Evolutionary conservation across 768 basidiomycete species (phyloP).

Genomic region (Coprinellus micaceus): DNA sequence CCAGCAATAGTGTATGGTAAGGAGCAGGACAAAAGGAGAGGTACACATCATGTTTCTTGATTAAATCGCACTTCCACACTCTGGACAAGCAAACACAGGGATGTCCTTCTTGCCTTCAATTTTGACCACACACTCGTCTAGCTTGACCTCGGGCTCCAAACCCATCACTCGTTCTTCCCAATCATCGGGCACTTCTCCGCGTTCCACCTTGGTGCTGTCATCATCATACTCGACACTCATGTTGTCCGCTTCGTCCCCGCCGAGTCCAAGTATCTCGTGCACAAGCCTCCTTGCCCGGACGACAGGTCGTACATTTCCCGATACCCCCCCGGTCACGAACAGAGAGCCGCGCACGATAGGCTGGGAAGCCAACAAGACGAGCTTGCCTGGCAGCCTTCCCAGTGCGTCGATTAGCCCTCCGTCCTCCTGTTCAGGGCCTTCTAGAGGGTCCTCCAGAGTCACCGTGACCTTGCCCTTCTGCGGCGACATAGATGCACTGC

Average conservation of each 20-base stretch:
- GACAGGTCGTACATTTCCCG: slow-evolving; percentile 50
- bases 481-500: not conserved
- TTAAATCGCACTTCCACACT: slow-evolving; percentile 43
- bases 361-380: slow-evolving; percentile 46
- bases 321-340: slow-evolving; percentile 37
- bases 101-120: slow-evolving; percentile 16
- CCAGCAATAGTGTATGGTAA: too few species aligned
- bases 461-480: not conserved
- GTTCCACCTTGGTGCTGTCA: too few species aligned
- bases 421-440: not conserved
- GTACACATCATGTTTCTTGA: too few species aligned
- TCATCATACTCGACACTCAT: too few species aligned
- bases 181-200: slow-evolving; percentile 30
- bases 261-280: slow-evolving; percentile 34
- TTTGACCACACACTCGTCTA: slow-evolving; percentile 18
- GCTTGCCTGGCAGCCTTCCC: slow-evolving; percentile 8
- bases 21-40: too few species aligned
- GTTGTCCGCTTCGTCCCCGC: too few species aligned
- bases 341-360: slow-evolving; percentile 48
- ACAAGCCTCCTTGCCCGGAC: slow-evolving; percentile 46
- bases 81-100: slow-evolving; percentile 38
- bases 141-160: not conserved
- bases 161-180: slow-evolving; percentile 37
- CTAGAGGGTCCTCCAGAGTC: not conserved
- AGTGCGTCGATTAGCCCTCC: not conserved